Evolutionary conservation across 495 filamentous ascomycete species (phyloP).

Genomic region (Amphirosellinia nigrospora): DNA sequence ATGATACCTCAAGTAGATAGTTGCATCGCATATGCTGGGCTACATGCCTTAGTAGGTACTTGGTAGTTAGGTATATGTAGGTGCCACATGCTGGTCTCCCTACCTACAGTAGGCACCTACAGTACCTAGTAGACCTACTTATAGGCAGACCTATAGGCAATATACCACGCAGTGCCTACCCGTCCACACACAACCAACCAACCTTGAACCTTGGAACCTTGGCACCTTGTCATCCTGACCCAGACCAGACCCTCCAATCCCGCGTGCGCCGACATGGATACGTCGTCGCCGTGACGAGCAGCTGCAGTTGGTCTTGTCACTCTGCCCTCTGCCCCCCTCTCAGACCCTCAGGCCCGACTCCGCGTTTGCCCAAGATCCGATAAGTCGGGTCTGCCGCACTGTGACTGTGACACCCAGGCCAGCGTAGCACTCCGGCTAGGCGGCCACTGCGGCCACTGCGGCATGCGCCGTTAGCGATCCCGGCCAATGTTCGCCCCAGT

Average conservation of each 20-base stretch:
- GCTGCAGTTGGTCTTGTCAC: slow-evolving; percentile 28
- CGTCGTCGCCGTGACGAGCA: slow-evolving; percentile 36
- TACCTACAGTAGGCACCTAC: too few relatives aligned
- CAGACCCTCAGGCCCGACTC: too few relatives aligned
- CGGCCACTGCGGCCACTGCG: slow-evolving; percentile 36
- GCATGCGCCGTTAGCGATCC: slow-evolving; percentile 27
- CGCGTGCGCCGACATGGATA: slow-evolving; percentile 15
- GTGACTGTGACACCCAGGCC: slow-evolving; percentile 36
- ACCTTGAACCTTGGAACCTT: too few relatives aligned
- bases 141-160: too few relatives aligned
- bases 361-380: slow-evolving; percentile 25
- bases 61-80: too few relatives aligned
- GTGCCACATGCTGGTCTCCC: slow-evolving; percentile 5
- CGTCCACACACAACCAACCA: slow-evolving; percentile 9
- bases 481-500: slow-evolving; percentile 28
- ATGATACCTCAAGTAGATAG: slow-evolving; percentile 22
- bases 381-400: slow-evolving; percentile 43
- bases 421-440: slow-evolving; percentile 31
- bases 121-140: too few relatives aligned
- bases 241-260: slow-evolving; percentile 24
- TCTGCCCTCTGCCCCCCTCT: too few relatives aligned
- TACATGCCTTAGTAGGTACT: too few relatives aligned
- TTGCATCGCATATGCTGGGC: slow-evolving; percentile 27
- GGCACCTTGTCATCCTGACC: slow-evolving; percentile 6
- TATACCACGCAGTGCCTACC: too few relatives aligned